Evolutionary conservation across 257 asterid species (phyloP).

Genomic region (Ilex asprella): DNA sequence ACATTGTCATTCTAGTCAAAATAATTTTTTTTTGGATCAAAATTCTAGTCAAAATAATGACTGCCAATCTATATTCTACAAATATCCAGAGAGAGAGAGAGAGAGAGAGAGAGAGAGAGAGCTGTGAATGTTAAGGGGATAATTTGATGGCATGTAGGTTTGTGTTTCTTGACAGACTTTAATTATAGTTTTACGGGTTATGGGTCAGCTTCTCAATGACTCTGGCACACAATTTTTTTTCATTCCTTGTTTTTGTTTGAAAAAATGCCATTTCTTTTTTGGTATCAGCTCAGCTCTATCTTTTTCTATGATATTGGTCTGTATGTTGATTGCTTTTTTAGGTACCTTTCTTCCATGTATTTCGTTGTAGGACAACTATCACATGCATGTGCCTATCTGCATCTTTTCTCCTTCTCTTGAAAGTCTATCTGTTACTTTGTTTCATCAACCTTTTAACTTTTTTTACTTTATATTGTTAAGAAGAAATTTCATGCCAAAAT

Average conservation of each 20-base stretch:
- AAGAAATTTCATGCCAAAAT: too few relatives aligned
- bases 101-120: too few relatives aligned
- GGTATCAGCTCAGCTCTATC: conserved; percentile 6
- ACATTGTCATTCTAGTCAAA: not conserved
- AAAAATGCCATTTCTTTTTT: not conserved
- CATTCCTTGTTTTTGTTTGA: conserved; percentile 9
- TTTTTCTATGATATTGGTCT: conserved; percentile 4
- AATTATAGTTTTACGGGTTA: too few relatives aligned
- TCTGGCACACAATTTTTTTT: not conserved
- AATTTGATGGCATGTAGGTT: too few relatives aligned
- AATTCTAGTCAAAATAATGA: too few relatives aligned
- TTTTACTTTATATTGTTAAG: too few relatives aligned
- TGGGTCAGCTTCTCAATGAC: too few relatives aligned
- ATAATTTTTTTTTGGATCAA: too few relatives aligned
- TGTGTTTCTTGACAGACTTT: too few relatives aligned
- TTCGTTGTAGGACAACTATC: not conserved
- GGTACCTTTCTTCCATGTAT: conserved; percentile 18
- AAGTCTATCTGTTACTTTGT: conserved; percentile 22
- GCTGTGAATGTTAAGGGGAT: too few relatives aligned
- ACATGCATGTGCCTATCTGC: conserved; percentile 34
- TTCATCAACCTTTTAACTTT: conserved; percentile 16
- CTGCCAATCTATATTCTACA: too few relatives aligned
- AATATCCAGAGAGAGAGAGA: too few relatives aligned
- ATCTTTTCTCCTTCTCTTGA: conserved; percentile 23
- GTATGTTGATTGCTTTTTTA: conserved; percentile 6